Conservation (phyloP, 352 stramenopile species). For the Pythium pyrilobum region DNA sequence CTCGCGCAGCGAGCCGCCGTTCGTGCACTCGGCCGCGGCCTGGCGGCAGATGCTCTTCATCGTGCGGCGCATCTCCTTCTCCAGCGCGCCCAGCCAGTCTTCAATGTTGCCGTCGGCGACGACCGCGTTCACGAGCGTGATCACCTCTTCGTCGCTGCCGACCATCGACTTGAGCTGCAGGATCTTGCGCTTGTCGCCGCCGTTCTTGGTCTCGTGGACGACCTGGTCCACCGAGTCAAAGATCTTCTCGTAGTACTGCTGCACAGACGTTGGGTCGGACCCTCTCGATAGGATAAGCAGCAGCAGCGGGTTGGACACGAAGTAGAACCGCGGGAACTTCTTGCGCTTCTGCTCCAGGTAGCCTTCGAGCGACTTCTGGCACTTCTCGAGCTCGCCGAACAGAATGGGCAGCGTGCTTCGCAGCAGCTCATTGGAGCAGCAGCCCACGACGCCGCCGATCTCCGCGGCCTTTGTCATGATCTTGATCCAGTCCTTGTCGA, state of each 20-base stretch:
- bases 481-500: slow-evolving; percentile 98
- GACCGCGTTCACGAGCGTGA: slow-evolving; percentile 49
- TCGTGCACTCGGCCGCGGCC: slow-evolving; percentile 45
- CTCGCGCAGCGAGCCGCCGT: slow-evolving; percentile 38
- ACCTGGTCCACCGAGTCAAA: slow-evolving; percentile 99
- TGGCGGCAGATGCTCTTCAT: slow-evolving; percentile 63
- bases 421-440: slow-evolving; percentile 95
- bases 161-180: slow-evolving; percentile 70
- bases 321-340: slow-evolving; percentile 99
- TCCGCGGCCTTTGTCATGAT: slow-evolving; percentile 94
- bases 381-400: slow-evolving; percentile 98
- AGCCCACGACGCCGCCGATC: slow-evolving; percentile 90
- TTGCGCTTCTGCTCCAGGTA: slow-evolving; percentile 99
- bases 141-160: slow-evolving; percentile 69
- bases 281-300: slow-evolving; percentile 97
- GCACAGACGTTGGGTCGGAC: slow-evolving; percentile 97
- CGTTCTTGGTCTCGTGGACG: slow-evolving; percentile 97
- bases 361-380: slow-evolving; percentile 96
- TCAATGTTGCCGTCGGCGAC: slow-evolving; percentile 77
- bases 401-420: slow-evolving; percentile 95
- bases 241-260: slow-evolving; percentile 98
- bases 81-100: slow-evolving; percentile 68
- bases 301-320: slow-evolving; percentile 96
- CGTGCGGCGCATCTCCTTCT: slow-evolving; percentile 65
- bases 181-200: slow-evolving; percentile 52